phyloP scores from a whole-genome alignment of 148 eudicot genomes.

The Rhododendron ferrugineum region DNA sequence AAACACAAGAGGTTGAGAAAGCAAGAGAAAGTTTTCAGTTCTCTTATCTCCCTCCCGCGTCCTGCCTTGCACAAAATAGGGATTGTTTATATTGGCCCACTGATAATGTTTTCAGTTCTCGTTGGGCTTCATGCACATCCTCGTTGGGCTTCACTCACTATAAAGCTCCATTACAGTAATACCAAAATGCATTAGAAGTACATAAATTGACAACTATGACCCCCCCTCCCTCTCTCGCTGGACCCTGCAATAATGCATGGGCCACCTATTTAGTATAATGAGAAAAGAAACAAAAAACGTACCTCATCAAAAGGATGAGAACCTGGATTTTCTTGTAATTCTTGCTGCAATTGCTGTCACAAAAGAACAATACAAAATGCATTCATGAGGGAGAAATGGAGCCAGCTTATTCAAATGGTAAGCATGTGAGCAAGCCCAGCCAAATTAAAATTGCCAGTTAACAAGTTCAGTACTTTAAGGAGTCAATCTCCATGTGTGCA shows the following conservation, averaged over 20 bases:
- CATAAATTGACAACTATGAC: neutral
- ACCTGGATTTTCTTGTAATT: constrained; percentile 59
- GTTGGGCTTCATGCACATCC: neutral
- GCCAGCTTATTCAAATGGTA: neutral
- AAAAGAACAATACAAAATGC: constrained; percentile 4
- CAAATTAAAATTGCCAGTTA: neutral
- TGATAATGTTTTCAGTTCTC: neutral
- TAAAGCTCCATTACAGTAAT: neutral
- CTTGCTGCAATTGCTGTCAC: constrained; percentile 76
- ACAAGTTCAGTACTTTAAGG: neutral
- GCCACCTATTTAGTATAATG: neutral
- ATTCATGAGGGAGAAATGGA: neutral
- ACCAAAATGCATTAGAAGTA: neutral
- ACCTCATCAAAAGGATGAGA: constrained; percentile 97
- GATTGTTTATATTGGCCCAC: neutral
- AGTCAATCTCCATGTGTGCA: neutral
- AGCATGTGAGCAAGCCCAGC: neutral
- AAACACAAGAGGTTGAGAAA: neutral
- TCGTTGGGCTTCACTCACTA: neutral
- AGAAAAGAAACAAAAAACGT: neutral
- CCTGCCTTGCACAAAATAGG: neutral
- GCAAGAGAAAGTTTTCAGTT: neutral
- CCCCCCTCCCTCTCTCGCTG: neutral
- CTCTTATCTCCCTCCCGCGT: neutral
- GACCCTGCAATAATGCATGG: neutral